Evolutionary conservation across 345 rosid species (phyloP).

Genomic region (Dipteronia dyeriana): DNA sequence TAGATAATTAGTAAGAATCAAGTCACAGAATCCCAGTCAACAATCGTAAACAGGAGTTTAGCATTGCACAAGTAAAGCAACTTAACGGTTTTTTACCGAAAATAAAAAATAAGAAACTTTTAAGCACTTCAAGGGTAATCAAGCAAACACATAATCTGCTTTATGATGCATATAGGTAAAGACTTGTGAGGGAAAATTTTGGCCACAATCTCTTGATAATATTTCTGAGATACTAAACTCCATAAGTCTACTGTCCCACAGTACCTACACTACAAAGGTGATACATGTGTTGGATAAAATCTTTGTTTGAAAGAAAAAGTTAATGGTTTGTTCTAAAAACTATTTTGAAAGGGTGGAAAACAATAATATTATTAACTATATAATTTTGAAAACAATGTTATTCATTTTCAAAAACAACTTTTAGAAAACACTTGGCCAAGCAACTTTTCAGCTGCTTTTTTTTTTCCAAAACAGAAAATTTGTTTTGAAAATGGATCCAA

Average conservation of each 20-base stretch:
- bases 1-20: background rate
- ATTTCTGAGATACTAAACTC: background rate
- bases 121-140: background rate
- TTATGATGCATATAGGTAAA: background rate
- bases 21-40: background rate
- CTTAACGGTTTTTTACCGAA: background rate
- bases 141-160: background rate
- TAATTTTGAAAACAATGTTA: no score
- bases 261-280: background rate
- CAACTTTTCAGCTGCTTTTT: background rate
- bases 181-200: background rate
- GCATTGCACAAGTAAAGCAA: background rate
- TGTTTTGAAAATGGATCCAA: background rate
- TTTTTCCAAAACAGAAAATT: background rate
- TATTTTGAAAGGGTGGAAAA: background rate
- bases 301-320: background rate
- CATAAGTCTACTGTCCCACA: background rate
- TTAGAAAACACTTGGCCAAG: background rate
- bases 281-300: background rate
- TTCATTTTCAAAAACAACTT: no score
- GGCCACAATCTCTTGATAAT: background rate
- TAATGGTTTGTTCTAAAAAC: no score
- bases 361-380: background rate
- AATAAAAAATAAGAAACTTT: background rate
- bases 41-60: background rate